Conservation (phyloP, 2,329 filamentous ascomycete species). For the Botrytis squamosa region DNA sequence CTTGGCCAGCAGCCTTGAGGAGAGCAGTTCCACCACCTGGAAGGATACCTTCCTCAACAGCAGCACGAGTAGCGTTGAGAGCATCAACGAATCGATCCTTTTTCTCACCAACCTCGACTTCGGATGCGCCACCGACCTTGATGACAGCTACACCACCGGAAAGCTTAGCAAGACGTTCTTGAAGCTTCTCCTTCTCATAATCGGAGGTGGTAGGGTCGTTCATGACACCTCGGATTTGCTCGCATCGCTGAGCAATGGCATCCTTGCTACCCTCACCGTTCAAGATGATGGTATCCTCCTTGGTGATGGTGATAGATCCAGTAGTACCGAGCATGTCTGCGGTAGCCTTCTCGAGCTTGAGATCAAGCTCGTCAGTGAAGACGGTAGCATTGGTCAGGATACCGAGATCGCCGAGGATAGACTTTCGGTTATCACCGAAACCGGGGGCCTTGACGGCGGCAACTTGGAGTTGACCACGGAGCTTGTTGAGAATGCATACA, state of each 20-base stretch:
- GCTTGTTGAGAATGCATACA: slow-evolving; percentile 99
- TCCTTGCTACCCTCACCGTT: slow-evolving; percentile 98
- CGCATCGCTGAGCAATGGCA: slow-evolving; percentile 87
- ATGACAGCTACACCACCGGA: slow-evolving; percentile 99
- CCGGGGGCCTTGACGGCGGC: slow-evolving; percentile 98
- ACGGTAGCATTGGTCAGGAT: slow-evolving; percentile 95
- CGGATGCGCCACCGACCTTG: slow-evolving; percentile 95
- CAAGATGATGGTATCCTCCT: slow-evolving; percentile 98
- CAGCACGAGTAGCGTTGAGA: slow-evolving; percentile 94
- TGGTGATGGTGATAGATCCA: slow-evolving; percentile 98
- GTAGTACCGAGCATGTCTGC: slow-evolving; percentile 95
- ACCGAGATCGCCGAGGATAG: slow-evolving; percentile 93
- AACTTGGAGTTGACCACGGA: slow-evolving; percentile 98
- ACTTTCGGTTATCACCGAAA: slow-evolving; percentile 99
- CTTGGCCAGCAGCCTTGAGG: slow-evolving; percentile 93
- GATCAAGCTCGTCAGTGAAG: slow-evolving; percentile 96
- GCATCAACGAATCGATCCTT: slow-evolving; percentile 99
- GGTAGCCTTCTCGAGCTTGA: slow-evolving; percentile 98
- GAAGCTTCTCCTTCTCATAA: slow-evolving; percentile 99
- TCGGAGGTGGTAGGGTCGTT: slow-evolving; percentile 90
- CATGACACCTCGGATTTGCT: slow-evolving; percentile 98
- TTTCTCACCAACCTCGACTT: slow-evolving; percentile 99
- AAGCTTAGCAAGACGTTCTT: slow-evolving; percentile 98
- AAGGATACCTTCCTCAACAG: slow-evolving; percentile 98
- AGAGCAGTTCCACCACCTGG: slow-evolving; percentile 97